Percentiles rank a stretch among this genome's conserved stretches.
Conservation (phyloP, 2,329 filamentous ascomycete genomes). For the Diplodia scrobiculata region DNA sequence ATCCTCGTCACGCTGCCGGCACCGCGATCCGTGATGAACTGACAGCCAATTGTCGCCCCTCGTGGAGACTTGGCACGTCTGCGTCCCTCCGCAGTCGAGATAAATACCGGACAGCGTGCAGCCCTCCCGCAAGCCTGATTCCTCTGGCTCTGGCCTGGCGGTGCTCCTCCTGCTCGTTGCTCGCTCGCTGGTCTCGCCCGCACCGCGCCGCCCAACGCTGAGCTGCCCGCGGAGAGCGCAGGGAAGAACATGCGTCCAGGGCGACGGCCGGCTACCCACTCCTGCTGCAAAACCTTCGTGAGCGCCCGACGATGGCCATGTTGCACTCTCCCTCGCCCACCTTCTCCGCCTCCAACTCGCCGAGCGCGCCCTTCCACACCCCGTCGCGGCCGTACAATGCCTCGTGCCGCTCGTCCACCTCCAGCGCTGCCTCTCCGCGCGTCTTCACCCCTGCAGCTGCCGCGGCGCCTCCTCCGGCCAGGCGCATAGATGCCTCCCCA, state of each 20-base stretch:
- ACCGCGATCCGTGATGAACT: slow-evolving; percentile 13
- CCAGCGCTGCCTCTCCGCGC: slow-evolving; percentile 40
- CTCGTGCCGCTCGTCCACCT: slow-evolving; percentile 39
- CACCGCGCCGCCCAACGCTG: slow-evolving; percentile 10
- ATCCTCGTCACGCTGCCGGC: slow-evolving; percentile 17
- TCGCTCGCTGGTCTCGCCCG: slow-evolving; percentile 24
- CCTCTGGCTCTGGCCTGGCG: not conserved
- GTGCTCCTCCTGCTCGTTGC: slow-evolving; percentile 24
- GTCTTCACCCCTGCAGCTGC: slow-evolving; percentile 38
- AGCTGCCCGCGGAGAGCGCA: slow-evolving; percentile 17
- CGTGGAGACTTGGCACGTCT: slow-evolving; percentile 23
- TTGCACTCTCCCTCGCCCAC: slow-evolving; percentile 43
- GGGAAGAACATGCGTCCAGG: slow-evolving; percentile 28
- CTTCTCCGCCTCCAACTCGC: slow-evolving; percentile 44
- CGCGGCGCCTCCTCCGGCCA: slow-evolving; percentile 32
- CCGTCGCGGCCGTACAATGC: slow-evolving; percentile 41
- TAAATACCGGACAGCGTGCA: slow-evolving; percentile 11
- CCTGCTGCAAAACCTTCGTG: slow-evolving; percentile 24
- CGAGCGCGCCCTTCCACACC: slow-evolving; percentile 41
- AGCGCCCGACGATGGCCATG: slow-evolving; percentile 27
- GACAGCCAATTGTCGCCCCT: slow-evolving; percentile 25
- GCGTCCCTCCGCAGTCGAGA: slow-evolving; percentile 10
- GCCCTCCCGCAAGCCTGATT: not conserved
- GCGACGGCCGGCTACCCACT: slow-evolving; percentile 24
- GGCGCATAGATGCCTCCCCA: slow-evolving; percentile 38